These are phyloP conservation scores for Hypoxylon intermedium DNA, from an alignment of 495 filamentous ascomycete genomes.

Conservation along the genomic window DNA sequence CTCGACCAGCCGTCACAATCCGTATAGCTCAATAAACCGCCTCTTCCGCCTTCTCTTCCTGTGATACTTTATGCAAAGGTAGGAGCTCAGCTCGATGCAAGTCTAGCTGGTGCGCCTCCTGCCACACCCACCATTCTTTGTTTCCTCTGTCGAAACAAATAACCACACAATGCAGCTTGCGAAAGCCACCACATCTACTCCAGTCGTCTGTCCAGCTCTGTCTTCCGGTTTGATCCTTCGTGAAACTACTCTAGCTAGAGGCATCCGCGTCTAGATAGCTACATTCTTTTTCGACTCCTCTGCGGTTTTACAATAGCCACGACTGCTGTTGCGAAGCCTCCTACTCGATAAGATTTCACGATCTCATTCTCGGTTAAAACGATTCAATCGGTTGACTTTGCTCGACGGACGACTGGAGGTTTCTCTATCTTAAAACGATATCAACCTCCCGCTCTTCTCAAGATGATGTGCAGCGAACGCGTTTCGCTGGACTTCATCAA, in stretches of 20 bases:
- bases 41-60: conserved; percentile 11
- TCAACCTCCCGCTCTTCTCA: conserved; percentile 46
- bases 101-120: conserved; percentile 51
- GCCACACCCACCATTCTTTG: conserved; percentile 36
- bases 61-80: conserved; percentile 44
- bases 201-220: conserved; percentile 65
- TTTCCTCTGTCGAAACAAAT: conserved; percentile 46
- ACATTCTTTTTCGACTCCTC: conserved; percentile 51
- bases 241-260: conserved; percentile 55
- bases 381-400: conserved; percentile 59
- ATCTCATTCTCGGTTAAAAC: conserved; percentile 47
- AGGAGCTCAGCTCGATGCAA: conserved; percentile 44
- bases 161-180: conserved; percentile 61
- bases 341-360: conserved; percentile 54
- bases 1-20: conserved; percentile 16
- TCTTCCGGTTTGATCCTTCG: conserved; percentile 62
- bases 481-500: conserved; percentile 54
- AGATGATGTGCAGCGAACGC: conserved; percentile 60
- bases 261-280: conserved; percentile 54
- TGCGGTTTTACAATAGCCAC: conserved; percentile 41
- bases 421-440: conserved; percentile 35
- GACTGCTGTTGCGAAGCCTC: conserved; percentile 45
- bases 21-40: conserved; percentile 3
- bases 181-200: conserved; percentile 49
- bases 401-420: conserved; percentile 63